Conservation (phyloP, 1,284 basidiomycete genomes). For the Boletus semigastroideus region DNA sequence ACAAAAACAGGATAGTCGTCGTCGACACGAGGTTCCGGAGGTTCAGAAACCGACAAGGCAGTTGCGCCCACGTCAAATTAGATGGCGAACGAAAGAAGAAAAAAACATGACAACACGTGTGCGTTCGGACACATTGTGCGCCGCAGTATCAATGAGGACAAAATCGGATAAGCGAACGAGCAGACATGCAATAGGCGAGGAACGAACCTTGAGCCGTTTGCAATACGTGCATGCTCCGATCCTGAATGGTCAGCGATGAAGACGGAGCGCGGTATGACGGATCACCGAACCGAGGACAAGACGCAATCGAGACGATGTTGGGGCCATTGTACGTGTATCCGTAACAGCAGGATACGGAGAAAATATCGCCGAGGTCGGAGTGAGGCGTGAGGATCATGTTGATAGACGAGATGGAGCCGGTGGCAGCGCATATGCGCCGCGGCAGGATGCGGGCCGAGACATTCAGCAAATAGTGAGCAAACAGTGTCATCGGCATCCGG, state of each 20-base stretch:
- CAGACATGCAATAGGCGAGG: neutral
- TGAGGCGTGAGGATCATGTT: neutral
- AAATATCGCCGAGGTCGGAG: constrained; percentile 1
- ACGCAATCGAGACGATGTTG: neutral
- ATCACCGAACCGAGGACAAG: constrained; percentile 16
- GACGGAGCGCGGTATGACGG: constrained; percentile 6
- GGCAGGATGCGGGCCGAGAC: constrained; percentile 6
- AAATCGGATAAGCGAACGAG: constrained; percentile 24
- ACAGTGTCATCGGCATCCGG: constrained; percentile 6
- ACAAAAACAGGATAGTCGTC: constrained; percentile 8
- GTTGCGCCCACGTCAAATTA: constrained; percentile 20
- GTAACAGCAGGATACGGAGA: neutral
- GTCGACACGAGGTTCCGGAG: constrained; percentile 30
- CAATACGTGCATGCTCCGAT: constrained; percentile 79
- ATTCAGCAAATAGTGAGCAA: constrained; percentile 9
- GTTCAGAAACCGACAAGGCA: constrained; percentile 24
- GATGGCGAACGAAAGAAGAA: too few species aligned
- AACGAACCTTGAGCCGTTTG: constrained; percentile 77
- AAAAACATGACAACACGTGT: neutral
- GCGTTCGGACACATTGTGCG: constrained; percentile 18
- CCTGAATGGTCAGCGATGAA: constrained; percentile 37
- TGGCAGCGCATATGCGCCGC: constrained; percentile 1
- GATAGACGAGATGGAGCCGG: constrained; percentile 7
- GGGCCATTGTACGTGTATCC: neutral
- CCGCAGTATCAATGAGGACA: constrained; percentile 15